Evolutionary conservation across 371 early-diverging fungal genomes (phyloP), one percentile per base, ranked within the genome.

Genomic region (Mucor velutinosus): DNA sequence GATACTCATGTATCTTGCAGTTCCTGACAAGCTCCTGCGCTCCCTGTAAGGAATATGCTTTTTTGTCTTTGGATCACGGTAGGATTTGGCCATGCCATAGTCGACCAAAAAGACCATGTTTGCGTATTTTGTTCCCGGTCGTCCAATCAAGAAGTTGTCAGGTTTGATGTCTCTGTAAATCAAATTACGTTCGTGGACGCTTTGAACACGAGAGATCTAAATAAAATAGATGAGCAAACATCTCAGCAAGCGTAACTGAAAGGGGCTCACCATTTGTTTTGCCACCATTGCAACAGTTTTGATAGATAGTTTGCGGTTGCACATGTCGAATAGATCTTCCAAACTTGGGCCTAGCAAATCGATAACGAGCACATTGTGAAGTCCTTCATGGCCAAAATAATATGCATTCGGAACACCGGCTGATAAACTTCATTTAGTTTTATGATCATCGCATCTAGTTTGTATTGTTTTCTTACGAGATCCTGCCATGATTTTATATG

Each of bases 121-220:
- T 14, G 85, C 81, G 58, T 84, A 77, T 33, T 88, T 84, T 19
- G 86, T 84, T 59, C 85, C 78, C 5, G 93, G 88, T 27, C 92
- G 80, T 33, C 97, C 95, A 65, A 96, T 90, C 27, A 96, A 82
- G 77, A 99, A 99, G 83, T 99, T 99, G 78, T 99, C 99, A 25
- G 99, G 99, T 78, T 99, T 99, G 73, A 99, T 98, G 78, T 99
- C 99, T 67, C 99, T 90, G 80, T 99, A 99, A 43, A 99, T 93
- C 70, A 96, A 83, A 76, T 96, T 94, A 71, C 92, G 89, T 72
- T 97, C 95, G 79, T 99, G 99, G 43, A 99, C 89, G 37, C 88
- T 87, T 86, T 99, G 97, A 19, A 99, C 89, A 55, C 95, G 90
- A 41, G 62, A 60, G 12, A 70, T 63, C 70, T 70, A 53, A 12